phyloP scores from a whole-genome alignment of 345 rosid genomes.

The Populus pruinosa region DNA sequence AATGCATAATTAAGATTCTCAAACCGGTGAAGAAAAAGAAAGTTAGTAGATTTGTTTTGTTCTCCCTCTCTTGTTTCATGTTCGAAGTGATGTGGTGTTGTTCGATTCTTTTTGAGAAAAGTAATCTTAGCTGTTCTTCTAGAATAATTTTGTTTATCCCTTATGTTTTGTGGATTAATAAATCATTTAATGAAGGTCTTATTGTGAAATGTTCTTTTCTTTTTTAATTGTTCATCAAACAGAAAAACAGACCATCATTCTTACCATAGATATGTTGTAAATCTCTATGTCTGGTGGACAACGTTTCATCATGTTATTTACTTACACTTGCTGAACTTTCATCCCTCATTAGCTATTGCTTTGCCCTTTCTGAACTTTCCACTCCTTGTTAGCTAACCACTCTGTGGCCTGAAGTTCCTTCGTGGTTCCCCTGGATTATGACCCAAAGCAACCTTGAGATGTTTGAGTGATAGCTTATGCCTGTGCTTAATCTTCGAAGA shows the following conservation, averaged over 20 bases:
- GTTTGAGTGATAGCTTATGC: background rate
- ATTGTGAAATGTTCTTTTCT: background rate
- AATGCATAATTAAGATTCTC: conserved; percentile 89
- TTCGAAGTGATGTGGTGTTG: too few relatives aligned
- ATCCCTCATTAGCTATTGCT: background rate
- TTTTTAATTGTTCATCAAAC: background rate
- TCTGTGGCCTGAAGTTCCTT: background rate
- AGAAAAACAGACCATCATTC: background rate
- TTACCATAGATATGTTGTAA: background rate
- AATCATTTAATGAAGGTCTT: background rate
- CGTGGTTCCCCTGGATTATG: background rate
- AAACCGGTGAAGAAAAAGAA: conserved; percentile 99
- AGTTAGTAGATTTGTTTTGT: conserved; percentile 37
- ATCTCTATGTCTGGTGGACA: background rate
- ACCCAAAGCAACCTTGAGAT: background rate
- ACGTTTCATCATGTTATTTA: background rate
- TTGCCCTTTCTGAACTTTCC: background rate
- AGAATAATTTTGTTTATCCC: background rate
- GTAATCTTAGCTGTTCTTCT: background rate
- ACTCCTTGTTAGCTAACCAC: background rate
- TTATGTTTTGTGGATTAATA: background rate
- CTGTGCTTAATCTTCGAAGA: background rate
- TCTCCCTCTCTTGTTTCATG: background rate
- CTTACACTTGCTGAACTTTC: background rate
- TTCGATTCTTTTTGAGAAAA: too few relatives aligned